Percentiles rank a stretch among this genome's conserved stretches.
Conservation (phyloP, 768 basidiomycete genomes). For the Phylloporus sp. region DNA sequence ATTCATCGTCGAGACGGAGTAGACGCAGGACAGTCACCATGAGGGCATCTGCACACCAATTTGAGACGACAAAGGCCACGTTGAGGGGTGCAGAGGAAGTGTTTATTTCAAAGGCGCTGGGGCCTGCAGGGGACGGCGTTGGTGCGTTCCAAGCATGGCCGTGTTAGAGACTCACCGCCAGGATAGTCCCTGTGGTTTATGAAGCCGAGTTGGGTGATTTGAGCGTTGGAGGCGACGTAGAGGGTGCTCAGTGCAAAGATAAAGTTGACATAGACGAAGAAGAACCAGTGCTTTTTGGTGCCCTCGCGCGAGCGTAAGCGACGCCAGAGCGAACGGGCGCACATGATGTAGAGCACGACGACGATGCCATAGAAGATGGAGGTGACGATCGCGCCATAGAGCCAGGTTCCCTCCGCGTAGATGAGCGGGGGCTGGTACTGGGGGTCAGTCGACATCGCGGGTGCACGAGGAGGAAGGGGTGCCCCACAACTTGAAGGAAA, state of each 20-base stretch:
- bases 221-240: conserved; percentile 21
- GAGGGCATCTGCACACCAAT: conserved; percentile 30
- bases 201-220: conserved; percentile 29
- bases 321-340: conserved; percentile 25
- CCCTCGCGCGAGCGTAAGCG: conserved; percentile 13
- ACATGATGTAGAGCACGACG: conserved; percentile 25
- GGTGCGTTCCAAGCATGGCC: background rate
- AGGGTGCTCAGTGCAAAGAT: conserved; percentile 28
- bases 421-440: conserved; percentile 12
- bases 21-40: conserved; percentile 20
- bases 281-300: conserved; percentile 22
- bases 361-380: conserved; percentile 27
- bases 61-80: conserved; percentile 27
- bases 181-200: conserved; percentile 31
- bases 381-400: conserved; percentile 29
- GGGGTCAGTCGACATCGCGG: conserved; percentile 14
- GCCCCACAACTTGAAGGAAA: background rate
- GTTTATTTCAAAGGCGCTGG: conserved; percentile 21
- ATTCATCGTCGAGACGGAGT: background rate
- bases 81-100: conserved; percentile 27
- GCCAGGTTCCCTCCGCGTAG: conserved; percentile 28
- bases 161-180: conserved; percentile 17
- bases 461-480: too few relatives aligned
- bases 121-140: conserved; percentile 12
- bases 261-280: conserved; percentile 28